phyloP scores from a whole-genome alignment of 2,329 filamentous ascomycete species.

The Rhynchosporium graminicola region DNA sequence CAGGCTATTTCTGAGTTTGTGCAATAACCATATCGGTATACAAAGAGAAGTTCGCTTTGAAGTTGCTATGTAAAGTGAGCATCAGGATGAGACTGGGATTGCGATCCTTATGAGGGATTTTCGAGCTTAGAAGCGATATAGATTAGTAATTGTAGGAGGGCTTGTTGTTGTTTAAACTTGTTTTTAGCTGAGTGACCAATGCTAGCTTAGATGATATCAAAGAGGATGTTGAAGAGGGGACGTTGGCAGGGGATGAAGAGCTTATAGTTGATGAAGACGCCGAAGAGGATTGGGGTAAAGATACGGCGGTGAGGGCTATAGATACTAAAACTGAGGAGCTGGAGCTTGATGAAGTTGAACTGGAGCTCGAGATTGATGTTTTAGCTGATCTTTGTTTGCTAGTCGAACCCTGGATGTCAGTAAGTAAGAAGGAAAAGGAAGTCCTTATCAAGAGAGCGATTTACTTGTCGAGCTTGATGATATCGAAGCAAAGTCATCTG shows the following conservation, averaged over 20 bases:
- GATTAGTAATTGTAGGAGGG: constrained; percentile 5
- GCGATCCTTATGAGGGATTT: constrained; percentile 38
- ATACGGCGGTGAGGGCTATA: background rate
- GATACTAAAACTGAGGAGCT: constrained; percentile 18
- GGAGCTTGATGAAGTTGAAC: constrained; percentile 12
- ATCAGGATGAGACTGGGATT: constrained; percentile 47
- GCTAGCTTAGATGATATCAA: constrained; percentile 17
- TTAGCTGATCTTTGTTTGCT: too few relatives aligned
- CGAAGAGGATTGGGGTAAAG: constrained; percentile 13
- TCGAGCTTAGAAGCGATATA: constrained; percentile 36
- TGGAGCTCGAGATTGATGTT: too few relatives aligned
- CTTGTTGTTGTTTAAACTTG: constrained; percentile 12
- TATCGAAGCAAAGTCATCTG: too few relatives aligned
- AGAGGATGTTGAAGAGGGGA: constrained; percentile 15
- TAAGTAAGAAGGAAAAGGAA: too few relatives aligned
- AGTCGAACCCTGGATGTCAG: too few relatives aligned
- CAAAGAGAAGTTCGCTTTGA: constrained; percentile 48
- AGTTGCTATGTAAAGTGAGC: constrained; percentile 31
- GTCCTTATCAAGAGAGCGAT: too few relatives aligned
- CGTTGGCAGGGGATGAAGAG: constrained; percentile 10
- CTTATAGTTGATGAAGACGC: constrained; percentile 22
- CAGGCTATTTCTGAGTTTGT: background rate
- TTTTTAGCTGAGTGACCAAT: constrained; percentile 21
- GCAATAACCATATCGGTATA: constrained; percentile 44
- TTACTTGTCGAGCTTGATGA: too few relatives aligned